phyloP scores from a whole-genome alignment of 495 filamentous ascomycete species.

The Penicillium ochrochloron region DNA sequence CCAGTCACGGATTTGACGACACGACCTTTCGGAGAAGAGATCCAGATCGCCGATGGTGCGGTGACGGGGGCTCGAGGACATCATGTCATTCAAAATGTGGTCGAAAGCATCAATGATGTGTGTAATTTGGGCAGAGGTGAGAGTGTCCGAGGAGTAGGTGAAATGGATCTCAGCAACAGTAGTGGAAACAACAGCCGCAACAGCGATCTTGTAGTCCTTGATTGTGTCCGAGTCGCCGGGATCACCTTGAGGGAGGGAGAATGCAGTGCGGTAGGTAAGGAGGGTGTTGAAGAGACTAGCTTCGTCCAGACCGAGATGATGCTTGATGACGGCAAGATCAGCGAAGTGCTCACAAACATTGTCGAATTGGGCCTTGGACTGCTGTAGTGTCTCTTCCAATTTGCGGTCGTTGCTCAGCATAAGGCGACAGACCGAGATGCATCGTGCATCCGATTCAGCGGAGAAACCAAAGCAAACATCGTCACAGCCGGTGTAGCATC shows the following conservation, averaged over 20 bases:
- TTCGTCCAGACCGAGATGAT: slow-evolving; percentile 42
- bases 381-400: slow-evolving; percentile 41
- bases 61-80: slow-evolving; percentile 33
- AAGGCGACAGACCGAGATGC: slow-evolving; percentile 41
- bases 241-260: slow-evolving; percentile 18
- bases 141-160: slow-evolving; percentile 41
- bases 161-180: slow-evolving; percentile 41
- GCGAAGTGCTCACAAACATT: slow-evolving; percentile 40
- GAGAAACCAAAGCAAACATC: slow-evolving; percentile 60
- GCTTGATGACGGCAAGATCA: slow-evolving; percentile 47
- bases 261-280: slow-evolving; percentile 40
- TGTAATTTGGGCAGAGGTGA: slow-evolving; percentile 41
- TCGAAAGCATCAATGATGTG: slow-evolving; percentile 47
- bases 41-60: slow-evolving; percentile 41
- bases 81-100: slow-evolving; percentile 41
- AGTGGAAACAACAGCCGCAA: slow-evolving; percentile 58
- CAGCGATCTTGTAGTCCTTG: slow-evolving; percentile 58
- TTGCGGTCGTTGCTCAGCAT: slow-evolving; percentile 38
- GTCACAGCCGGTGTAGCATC: slow-evolving; percentile 55
- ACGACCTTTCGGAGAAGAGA: slow-evolving; percentile 36
- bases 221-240: slow-evolving; percentile 11
- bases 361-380: slow-evolving; percentile 41
- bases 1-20: slow-evolving; percentile 41
- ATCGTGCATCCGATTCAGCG: slow-evolving; percentile 30
- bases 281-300: slow-evolving; percentile 56